Percentiles rank a stretch among this genome's conserved stretches.
Conservation (phyloP, 73 alveolate genomes). For the Paramecium primaurelia region DNA sequence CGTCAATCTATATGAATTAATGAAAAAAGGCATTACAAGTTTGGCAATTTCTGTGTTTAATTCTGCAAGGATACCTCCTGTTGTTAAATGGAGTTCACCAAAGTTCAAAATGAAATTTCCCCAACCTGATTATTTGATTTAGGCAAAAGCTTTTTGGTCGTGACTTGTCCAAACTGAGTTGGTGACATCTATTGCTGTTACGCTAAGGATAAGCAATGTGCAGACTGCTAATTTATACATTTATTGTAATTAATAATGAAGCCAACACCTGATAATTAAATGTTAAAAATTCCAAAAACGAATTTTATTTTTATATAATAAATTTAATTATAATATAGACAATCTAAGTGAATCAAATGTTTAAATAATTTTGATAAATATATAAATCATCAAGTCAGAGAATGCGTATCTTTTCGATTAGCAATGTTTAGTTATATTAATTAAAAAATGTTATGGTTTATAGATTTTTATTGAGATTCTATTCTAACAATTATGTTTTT, state of each 20-base stretch:
- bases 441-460: neutral
- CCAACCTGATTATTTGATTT: constrained; percentile 20
- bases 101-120: constrained; percentile 46
- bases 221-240: constrained; percentile 28
- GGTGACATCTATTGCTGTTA: constrained; percentile 15
- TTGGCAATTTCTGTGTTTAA: constrained; percentile 5
- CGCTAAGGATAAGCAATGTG: neutral
- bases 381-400: constrained; percentile 7
- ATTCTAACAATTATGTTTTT: neutral
- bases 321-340: neutral
- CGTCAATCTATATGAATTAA: neutral
- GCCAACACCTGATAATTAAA: neutral
- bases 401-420: constrained; percentile 5
- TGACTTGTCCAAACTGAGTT: constrained; percentile 12
- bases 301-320: neutral
- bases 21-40: neutral
- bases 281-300: constrained; percentile 44
- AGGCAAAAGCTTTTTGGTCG: constrained; percentile 22
- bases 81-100: constrained; percentile 37
- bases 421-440: neutral
- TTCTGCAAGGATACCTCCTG: constrained; percentile 37
- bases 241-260: constrained; percentile 25
- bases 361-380: neutral
- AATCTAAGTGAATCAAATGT: neutral
- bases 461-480: neutral